Evolutionary conservation across 2,329 filamentous ascomycete species (phyloP), one percentile per base, ranked within the genome.

Genomic region (Exophiala calicioides): DNA sequence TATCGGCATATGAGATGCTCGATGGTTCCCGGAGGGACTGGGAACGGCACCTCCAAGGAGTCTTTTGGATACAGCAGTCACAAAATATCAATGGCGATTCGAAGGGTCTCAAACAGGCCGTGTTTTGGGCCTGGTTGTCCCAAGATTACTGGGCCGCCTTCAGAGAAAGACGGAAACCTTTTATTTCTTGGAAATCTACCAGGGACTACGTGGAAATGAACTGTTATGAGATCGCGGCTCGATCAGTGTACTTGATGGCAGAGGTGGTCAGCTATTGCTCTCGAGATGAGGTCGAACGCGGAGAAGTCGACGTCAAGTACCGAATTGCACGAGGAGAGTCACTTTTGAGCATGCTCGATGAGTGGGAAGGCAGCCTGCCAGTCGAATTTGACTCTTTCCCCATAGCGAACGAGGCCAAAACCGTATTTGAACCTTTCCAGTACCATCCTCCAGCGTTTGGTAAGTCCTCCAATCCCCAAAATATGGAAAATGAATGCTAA

Each of bases 51-150:
- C 66, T 84, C 0, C 78, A 82, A 57, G 81, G 81, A 0, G 79
- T 83, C 0, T 85, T 84, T 53, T 83, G 80, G 77, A 84, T 84
- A 12, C 76, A 83, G 46, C 67, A 80, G n/a, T 80, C 75, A 0
- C 78, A 81, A 41, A 72, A 81, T 36, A 80, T 81, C 33, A 72
- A 84, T 44, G 81, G 79, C 1, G 79, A 79, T 38, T 76, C 73
- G 0, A 74, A 75, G 0, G 78, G 79, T 0, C 65, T 84, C 0
- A 70, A 76, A 31, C 74, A 77, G 52, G 76, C 79, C 0, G 77
- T 80, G 0, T 84, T 81, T 81, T 85, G 81, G 81, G 74, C 76
- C 1, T 85, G 81, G 81, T 65, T 84, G 3, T 69, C 79, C n/a
- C 81, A 85, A 58, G 81, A 85, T 58, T 72, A 81, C 0, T 84